Base-by-base conservation (phyloP, 257 asterid species). In the Linaria vulgaris region DNA sequence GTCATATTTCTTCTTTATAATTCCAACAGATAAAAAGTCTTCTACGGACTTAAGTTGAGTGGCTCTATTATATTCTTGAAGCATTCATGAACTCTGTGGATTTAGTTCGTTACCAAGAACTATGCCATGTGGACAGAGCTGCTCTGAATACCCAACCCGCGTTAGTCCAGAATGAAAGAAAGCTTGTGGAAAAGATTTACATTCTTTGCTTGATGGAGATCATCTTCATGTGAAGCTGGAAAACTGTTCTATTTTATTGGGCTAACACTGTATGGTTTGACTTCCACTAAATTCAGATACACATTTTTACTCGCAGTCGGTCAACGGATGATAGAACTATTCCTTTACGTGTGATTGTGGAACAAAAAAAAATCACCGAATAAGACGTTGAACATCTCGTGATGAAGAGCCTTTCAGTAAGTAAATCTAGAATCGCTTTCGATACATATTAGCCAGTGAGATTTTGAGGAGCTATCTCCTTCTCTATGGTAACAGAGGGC, bases 331-430 rank as follows among this genome's bases (percentile, higher is more conserved):
- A 87, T 49, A 85, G 99, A 78, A 94, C 99, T 44, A 94, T 94
- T 43, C 99, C 97, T 8, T 49, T 94, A 66, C 72, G 83, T 58
- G 64, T 83, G 58, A 85, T 94, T 30, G 95, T 96, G 49, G 95
- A 85, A 68, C 84, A 88, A 61, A 90, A 96, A 50, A 94, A 76
- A 66, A 91, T 90, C 37, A 72, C 88, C 0, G 81, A 90, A 22
- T 96, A 94, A 77, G 92, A 90, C 56, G 96, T 89, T 74, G 99
- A 89, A 78, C 79, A 84, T 80, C 96, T 90, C 70, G 87, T 94
- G 37, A 94, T 89, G 96, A 89, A 89, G 88, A 94, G 99, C 80
- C 99, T 90, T 53, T 90, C 99, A 41, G 97, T 92, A 79, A 92
- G 96, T 82, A 37, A 59, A 48, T 21, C 0, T 34, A 34, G 41